Evolutionary conservation across 2,329 filamentous ascomycete genomes (phyloP).

Genomic region (Endoconidiophora polonica): DNA sequence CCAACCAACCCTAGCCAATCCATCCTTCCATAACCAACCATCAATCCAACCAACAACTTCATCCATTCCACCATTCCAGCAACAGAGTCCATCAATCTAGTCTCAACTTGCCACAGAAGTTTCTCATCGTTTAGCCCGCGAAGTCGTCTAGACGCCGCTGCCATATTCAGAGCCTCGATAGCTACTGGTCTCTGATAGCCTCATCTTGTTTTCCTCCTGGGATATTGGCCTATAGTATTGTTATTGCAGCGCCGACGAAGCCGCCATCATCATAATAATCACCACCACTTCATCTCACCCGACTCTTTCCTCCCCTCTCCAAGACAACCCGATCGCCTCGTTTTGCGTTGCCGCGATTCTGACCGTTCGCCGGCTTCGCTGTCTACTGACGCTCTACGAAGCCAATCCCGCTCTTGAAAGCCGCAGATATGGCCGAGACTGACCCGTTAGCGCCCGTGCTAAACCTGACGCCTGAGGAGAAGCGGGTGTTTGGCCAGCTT

Average conservation of each 20-base stretch:
- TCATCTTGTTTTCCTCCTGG: no score
- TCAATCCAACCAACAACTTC: background rate
- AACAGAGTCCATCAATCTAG: background rate
- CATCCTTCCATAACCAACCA: no score
- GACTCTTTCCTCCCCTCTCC: background rate
- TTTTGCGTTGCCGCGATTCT: background rate
- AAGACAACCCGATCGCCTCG: background rate
- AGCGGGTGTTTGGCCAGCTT: slow-evolving; percentile 80
- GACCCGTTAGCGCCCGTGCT: slow-evolving; percentile 39
- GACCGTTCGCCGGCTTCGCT: no score
- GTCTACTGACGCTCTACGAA: no score
- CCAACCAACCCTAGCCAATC: no score
- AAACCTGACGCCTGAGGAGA: slow-evolving; percentile 82
- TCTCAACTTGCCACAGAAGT: background rate
- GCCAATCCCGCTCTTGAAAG: background rate
- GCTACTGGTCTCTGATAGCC: no score
- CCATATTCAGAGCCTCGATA: no score
- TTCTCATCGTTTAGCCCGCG: background rate
- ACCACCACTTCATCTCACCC: background rate
- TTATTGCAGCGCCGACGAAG: no score
- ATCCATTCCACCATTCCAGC: background rate
- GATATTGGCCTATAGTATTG: no score
- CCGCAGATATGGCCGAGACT: slow-evolving; percentile 11
- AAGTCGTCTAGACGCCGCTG: no score
- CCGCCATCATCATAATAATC: no score